Percentiles rank a stretch among this genome's conserved stretches.
Evolutionary conservation across 1,139 yeast species (phyloP).

Genomic region (Pichia sp.): DNA sequence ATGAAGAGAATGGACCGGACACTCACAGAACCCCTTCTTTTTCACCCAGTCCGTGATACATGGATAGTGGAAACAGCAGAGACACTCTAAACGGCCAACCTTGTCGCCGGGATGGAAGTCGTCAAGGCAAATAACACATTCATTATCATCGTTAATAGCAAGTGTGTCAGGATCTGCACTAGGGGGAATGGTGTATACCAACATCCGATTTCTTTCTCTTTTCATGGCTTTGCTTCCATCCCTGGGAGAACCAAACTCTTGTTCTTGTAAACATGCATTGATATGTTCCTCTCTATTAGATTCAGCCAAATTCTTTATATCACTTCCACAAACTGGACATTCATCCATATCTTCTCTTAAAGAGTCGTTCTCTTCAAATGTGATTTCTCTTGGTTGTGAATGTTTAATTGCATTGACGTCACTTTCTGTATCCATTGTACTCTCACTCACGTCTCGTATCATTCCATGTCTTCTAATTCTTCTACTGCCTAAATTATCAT

Average conservation of each 20-base stretch:
- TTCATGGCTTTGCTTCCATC: constrained; percentile 21
- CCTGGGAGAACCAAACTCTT: constrained; percentile 62
- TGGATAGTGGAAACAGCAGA: constrained; percentile 86
- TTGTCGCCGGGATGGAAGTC: constrained; percentile 79
- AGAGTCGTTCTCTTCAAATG: constrained; percentile 10
- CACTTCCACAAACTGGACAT: constrained; percentile 53
- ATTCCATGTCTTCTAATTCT: neutral
- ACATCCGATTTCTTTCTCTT: constrained; percentile 65
- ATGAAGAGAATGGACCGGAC: constrained; percentile 69
- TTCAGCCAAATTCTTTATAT: constrained; percentile 33
- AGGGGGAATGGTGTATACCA: constrained; percentile 64
- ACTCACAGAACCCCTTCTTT: constrained; percentile 76
- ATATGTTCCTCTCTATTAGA: constrained; percentile 60
- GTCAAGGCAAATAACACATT: constrained; percentile 92
- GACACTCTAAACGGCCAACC: constrained; percentile 87
- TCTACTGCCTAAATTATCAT: neutral
- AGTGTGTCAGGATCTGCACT: constrained; percentile 4
- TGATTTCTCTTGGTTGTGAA: constrained; percentile 13
- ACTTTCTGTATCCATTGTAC: neutral
- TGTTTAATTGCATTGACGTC: constrained; percentile 3
- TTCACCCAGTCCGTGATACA: constrained; percentile 91
- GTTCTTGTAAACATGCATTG: constrained; percentile 55
- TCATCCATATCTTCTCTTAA: constrained; percentile 33
- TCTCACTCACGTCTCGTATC: neutral
- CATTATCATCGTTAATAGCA: constrained; percentile 39